A percentile compares a stretch with the other conserved stretches of the same genome.
These are phyloP conservation scores for Gracilaria gracilis DNA, from an alignment of 23 red algal genomes.

Conservation along the genomic window DNA sequence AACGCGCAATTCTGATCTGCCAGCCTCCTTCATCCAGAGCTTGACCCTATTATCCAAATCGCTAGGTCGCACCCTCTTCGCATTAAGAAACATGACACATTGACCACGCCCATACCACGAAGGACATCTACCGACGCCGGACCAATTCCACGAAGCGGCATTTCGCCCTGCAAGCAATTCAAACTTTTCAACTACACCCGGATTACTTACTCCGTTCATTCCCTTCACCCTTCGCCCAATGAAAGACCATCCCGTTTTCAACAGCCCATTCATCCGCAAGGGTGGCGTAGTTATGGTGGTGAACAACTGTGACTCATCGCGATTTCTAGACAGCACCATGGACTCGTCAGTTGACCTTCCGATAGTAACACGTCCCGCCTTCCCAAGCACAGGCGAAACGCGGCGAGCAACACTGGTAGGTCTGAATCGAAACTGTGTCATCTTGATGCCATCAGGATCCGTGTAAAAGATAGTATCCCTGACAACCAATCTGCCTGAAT, in stretches of 20 bases:
- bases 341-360: conserved; percentile 17
- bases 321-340: conserved; percentile 34
- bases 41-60: conserved; percentile 29
- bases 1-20: background rate
- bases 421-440: conserved; percentile 65
- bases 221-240: conserved; percentile 49
- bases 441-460: background rate
- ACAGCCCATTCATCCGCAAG: conserved; percentile 12
- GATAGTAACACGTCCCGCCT: conserved; percentile 39
- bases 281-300: conserved; percentile 7
- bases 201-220: conserved; percentile 18
- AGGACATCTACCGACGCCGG: conserved; percentile 65
- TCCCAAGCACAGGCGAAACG: conserved; percentile 35
- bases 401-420: conserved; percentile 46
- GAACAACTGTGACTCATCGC: conserved; percentile 15
- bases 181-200: conserved; percentile 63
- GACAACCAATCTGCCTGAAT: conserved; percentile 34
- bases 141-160: conserved; percentile 55
- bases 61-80: background rate
- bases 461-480: conserved; percentile 61
- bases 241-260: conserved; percentile 57
- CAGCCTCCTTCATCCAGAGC: conserved; percentile 11
- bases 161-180: conserved; percentile 22
- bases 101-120: conserved; percentile 75
- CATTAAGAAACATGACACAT: conserved; percentile 64